phyloP scores from a whole-genome alignment of 2,329 filamentous ascomycete species.

The Fusarium austroafricanum region DNA sequence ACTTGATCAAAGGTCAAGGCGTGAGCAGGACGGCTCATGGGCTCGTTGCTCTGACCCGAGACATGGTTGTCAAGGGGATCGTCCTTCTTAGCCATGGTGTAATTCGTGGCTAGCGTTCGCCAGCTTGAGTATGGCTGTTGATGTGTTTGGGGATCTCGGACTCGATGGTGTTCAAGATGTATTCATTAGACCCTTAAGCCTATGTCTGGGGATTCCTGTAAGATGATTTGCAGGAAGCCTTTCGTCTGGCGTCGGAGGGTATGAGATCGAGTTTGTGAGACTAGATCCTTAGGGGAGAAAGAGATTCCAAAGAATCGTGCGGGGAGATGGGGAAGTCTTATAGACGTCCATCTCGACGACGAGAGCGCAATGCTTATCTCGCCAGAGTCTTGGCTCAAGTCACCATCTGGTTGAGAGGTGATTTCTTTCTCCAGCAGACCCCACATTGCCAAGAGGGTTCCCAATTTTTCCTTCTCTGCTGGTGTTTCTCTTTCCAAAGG shows the following conservation, averaged over 20 bases:
- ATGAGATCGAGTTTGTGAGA: conserved; percentile 23
- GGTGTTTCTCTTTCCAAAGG: conserved; percentile 37
- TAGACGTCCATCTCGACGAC: conserved; percentile 32
- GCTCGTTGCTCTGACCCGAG: conserved; percentile 51
- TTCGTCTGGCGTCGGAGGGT: conserved; percentile 37
- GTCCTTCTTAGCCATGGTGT: conserved; percentile 40
- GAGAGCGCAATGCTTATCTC: conserved; percentile 35
- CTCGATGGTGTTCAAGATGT: conserved; percentile 5
- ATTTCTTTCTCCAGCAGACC: conserved; percentile 25
- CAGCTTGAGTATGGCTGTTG: conserved; percentile 26
- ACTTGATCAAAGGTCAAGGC: conserved; percentile 62
- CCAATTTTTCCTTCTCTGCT: conserved; percentile 45
- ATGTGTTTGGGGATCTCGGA: conserved; percentile 8
- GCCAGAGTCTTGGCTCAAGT: conserved; percentile 28
- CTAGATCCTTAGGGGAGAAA: conserved; percentile 30
- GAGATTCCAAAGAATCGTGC: conserved; percentile 21
- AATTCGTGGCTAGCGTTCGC: conserved; percentile 26
- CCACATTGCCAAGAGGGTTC: conserved; percentile 42
- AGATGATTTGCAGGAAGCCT: conserved; percentile 38
- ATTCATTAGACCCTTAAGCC: conserved; percentile 28
- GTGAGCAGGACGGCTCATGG: conserved; percentile 68
- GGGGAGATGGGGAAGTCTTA: conserved; percentile 41
- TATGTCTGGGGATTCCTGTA: conserved; percentile 39
- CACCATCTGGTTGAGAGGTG: conserved; percentile 29
- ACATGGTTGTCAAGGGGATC: conserved; percentile 42